A percentile compares a stretch with the other conserved stretches of the same genome.
phyloP scores from a whole-genome alignment of 2,329 filamentous ascomycete genomes.

The Xenoacremonium recifei region DNA sequence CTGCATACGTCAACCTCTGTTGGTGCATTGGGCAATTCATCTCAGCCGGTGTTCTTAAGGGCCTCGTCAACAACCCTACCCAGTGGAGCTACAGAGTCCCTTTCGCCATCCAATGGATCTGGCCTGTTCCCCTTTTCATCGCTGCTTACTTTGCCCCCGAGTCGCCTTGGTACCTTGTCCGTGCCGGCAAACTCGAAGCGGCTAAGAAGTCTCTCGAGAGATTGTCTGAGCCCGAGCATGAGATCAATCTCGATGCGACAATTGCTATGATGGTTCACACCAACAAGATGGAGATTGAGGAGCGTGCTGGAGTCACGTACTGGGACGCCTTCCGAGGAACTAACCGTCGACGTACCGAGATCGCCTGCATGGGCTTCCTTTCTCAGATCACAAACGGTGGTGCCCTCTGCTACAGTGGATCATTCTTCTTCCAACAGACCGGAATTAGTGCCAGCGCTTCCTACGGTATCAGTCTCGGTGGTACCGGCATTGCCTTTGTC shows the following conservation, averaged over 20 bases:
- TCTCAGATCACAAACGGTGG: conserved; percentile 42
- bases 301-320: conserved; percentile 38
- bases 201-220: conserved; percentile 31
- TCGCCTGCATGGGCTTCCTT: conserved; percentile 40
- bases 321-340: conserved; percentile 47
- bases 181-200: conserved; percentile 28
- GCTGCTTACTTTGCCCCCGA: conserved; percentile 34
- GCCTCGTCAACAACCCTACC: conserved; percentile 32
- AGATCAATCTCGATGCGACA: conserved; percentile 35
- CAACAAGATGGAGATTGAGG: conserved; percentile 43
- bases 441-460: conserved; percentile 37
- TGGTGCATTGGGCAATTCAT: conserved; percentile 44
- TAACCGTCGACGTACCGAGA: conserved; percentile 45
- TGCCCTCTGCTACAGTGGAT: conserved; percentile 39
- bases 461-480: conserved; percentile 41
- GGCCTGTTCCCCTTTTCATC: conserved; percentile 33
- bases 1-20: conserved; percentile 44
- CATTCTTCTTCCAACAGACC: conserved; percentile 47
- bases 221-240: conserved; percentile 29
- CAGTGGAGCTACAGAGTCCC: conserved; percentile 40
- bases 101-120: conserved; percentile 41
- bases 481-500: conserved; percentile 42
- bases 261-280: conserved; percentile 44
- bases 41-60: conserved; percentile 39
- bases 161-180: conserved; percentile 37